Conservation (phyloP, 2,329 filamentous ascomycete species). For the Grosmannia clavigera region DNA sequence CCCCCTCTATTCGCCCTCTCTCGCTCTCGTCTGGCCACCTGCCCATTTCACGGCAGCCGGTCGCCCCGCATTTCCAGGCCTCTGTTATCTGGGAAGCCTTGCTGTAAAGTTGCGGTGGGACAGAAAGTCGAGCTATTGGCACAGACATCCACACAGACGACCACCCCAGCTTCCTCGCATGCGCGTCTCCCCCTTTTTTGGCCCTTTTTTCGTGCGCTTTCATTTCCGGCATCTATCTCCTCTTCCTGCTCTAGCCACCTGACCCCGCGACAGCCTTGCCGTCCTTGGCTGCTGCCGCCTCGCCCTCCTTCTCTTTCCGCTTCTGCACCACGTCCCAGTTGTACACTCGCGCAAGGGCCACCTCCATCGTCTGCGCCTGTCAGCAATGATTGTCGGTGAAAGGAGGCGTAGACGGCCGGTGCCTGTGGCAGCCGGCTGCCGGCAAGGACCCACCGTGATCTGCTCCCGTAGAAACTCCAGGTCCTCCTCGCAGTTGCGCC, state of each 20-base stretch:
- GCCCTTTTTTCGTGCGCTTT: neutral
- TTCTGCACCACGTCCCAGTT: slow-evolving; percentile 98
- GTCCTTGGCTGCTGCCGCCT: slow-evolving; percentile 32
- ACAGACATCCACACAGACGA: neutral
- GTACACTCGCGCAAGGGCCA: slow-evolving; percentile 92
- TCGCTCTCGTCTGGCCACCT: neutral
- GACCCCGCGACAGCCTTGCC: slow-evolving; percentile 21
- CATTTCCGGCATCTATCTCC: neutral
- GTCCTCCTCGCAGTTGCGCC: slow-evolving; percentile 90
- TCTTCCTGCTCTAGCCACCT: slow-evolving; percentile 14
- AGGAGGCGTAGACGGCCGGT: too few species aligned
- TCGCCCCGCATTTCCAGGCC: neutral
- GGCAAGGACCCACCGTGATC: slow-evolving; percentile 60
- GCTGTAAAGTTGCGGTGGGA: neutral
- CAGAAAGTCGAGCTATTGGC: neutral
- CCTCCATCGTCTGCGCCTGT: slow-evolving; percentile 71
- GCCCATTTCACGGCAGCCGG: neutral
- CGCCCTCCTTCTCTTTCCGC: slow-evolving; percentile 72
- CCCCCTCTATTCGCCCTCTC: neutral
- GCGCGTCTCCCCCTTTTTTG: neutral
- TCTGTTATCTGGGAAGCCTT: neutral
- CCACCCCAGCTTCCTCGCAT: neutral
- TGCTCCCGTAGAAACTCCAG: slow-evolving; percentile 91
- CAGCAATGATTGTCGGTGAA: neutral
- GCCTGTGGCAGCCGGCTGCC: too few species aligned